Evolutionary conservation across 2,329 filamentous ascomycete species (phyloP), one percentile per base, ranked within the genome.

Genomic region (Gnomoniopsis smithogilvyi): DNA sequence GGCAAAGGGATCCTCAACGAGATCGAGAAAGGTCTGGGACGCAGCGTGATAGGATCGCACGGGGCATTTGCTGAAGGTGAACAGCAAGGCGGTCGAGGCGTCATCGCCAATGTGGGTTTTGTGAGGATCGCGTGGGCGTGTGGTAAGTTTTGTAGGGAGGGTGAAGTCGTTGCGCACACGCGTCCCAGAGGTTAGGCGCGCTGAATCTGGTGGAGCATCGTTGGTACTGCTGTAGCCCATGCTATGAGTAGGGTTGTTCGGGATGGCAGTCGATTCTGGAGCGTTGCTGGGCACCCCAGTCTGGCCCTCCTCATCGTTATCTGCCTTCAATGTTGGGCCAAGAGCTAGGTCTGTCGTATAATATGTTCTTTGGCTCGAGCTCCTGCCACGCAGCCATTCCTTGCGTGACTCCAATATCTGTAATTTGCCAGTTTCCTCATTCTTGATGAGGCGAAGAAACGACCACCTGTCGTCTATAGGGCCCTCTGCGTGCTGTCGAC

Each of bases 401-500:
- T 85, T 86, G 15, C 90, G 80, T 33, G 81, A 82, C 69, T 93
- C 90, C 0, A 90, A 72, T 19, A 91, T 85, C 53, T 82, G 76
- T 1, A 89, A 71, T 15, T 78, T 70, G 1, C 84, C 83, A 0
- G 81, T 86, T 12, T 66, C 65, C 60, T 90, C 85, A 60, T 90
- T 83, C 36, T 76, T 77, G 30, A 83, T 79, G 1, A 92, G 74
- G 3, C 80, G 80, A 3, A 93, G 73, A 59, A 85, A 83, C 0
- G 84, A 88, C 89, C 89, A 93, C 2, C 87, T 81, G 65, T 92
- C 86, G 64, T 92, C 88, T 17, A 92, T 85, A 0, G 87, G 83
- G 0, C 89, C 89, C 68, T 92, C 89, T 30, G 74, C 75, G 64
- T 91, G 86, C 52, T 88, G 79, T 17, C 89, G 82, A 8, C 89